Evolutionary conservation across 129 eudicot genomes (phyloP), one percentile per base, ranked within the genome.

Genomic region (Tanacetum coccineum): DNA sequence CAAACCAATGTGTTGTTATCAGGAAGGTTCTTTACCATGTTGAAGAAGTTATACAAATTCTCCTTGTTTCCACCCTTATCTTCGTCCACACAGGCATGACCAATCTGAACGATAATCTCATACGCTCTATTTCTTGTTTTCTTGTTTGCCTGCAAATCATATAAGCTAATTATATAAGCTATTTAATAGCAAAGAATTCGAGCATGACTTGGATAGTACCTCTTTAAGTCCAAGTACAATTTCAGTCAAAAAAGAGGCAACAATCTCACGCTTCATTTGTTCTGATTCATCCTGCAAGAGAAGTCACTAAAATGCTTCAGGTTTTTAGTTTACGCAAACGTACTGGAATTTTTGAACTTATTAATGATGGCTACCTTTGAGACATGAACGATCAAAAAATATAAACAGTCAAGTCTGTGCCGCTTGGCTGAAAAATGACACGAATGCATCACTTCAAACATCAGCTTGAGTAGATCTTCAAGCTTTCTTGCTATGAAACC

Each of bases 111-210:
- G 42, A 94, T 82, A 47, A 94, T 83, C 59, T 89, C 99, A 82
- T 89, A 94, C n/a, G 99, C 99, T 72, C 82, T 81, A 57, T 94
- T 94, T 71, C 99, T 87, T 66, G 99, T 89, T 79, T 85, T 94
- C 64, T 83, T 94, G 73, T 94, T 94, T 56, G 83, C 87, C 99
- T 94, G 80, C 59, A 66, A 52, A 45, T 47, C 53, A 75, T 54
- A 58, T n/a, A n/a, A n/a, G n/a, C n/a, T n/a, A n/a, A n/a, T n/a
- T n/a, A n/a, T n/a, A n/a, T n/a, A n/a, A n/a, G n/a, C n/a, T n/a
- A 36, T 20, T 47, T 68, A 60, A 56, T 4, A 13, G 11, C 12
- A 48, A 36, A 25, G 32, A 67, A 7, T 6, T 67, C 57, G 20
- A 73, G 67, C 39, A 70, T 65, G 52, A 42, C 51, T 26, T 26